Base-by-base conservation (phyloP, 2,329 filamentous ascomycete species). In the Exophiala sideris region DNA sequence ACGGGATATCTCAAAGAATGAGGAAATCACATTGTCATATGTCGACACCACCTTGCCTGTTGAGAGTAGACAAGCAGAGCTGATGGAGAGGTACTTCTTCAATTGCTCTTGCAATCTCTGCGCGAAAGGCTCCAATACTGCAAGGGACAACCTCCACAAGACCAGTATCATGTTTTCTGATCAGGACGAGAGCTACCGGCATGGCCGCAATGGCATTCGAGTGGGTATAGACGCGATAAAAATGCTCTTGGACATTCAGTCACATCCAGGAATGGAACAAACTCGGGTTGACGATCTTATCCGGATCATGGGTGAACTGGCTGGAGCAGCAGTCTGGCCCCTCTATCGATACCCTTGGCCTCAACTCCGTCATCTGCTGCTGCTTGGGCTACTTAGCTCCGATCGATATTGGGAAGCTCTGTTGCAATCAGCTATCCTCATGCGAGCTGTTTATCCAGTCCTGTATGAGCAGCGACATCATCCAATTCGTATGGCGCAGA, bases 11-110 rank as follows among this genome's bases (percentile, higher is more conserved):
- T 66, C 70, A 14, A 73, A 75, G 53, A 76, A 75, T 56, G 77
- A 82, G 29, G 82, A 87, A 64, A 73, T 86, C 29, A 80, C 76
- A 61, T 80, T 85, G 54, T 80, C 81, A 2, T 87, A 87, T 63
- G 73, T 84, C 57, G 83, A 86, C 62, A 71, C 72, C 34, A 82
- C 78, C 0, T 75, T 77, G 36, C 76, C 81, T 0, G 74, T 72
- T 21, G 61, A 69, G 7, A 70, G 72, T n/a, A 78, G 83, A 2
- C 79, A 77, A 57, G 67, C 67, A 2, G 78, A 83, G 60, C 73
- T 86, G 1, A 67, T 68, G 44, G 68, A 73, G 20, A 73, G 78
- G 24, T 86, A 83, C 70, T 81, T 78, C 65, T 86, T 86, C 67
- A 69, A 67, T 11, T 86, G 83, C 67, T 64, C 64, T 38, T 86